A percentile compares a stretch with the other conserved stretches of the same genome.
Evolutionary conservation across 2,329 filamentous ascomycete species (phyloP).

Genomic region (Aureobasidium sp.): DNA sequence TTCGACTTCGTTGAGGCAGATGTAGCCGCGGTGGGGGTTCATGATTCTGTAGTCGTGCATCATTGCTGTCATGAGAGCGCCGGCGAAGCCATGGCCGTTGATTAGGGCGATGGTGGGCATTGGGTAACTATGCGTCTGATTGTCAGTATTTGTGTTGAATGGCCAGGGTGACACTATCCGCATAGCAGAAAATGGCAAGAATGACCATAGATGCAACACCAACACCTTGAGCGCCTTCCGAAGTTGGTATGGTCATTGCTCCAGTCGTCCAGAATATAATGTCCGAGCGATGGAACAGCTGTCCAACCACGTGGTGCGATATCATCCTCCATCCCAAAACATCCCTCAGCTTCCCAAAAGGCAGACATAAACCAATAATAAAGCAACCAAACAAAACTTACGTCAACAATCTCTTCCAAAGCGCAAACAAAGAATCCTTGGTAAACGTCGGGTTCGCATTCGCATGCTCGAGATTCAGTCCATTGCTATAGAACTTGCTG

Average conservation of each 20-base stretch:
- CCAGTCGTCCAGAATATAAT: too few species aligned
- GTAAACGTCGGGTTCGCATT: conserved; percentile 53
- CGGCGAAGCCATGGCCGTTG: conserved; percentile 73
- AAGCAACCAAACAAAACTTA: conserved; percentile 23
- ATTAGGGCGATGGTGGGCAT: conserved; percentile 77
- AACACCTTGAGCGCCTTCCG: not conserved
- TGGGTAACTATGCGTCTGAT: too few species aligned
- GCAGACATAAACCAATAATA: not conserved
- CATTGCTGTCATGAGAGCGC: conserved; percentile 74
- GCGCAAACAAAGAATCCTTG: conserved; percentile 51
- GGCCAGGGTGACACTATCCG: not conserved
- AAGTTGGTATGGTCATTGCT: not conserved
- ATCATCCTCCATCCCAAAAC: too few species aligned
- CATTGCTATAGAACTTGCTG: conserved; percentile 75
- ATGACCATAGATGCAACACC: not conserved
- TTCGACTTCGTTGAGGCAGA: conserved; percentile 76
- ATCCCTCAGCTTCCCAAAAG: too few species aligned
- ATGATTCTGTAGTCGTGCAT: conserved; percentile 79
- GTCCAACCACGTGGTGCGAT: not conserved
- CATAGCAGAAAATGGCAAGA: not conserved
- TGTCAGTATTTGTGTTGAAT: not conserved
- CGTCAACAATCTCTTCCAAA: conserved; percentile 60
- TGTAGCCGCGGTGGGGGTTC: conserved; percentile 61
- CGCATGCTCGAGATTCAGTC: conserved; percentile 69
- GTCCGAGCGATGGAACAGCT: not conserved